Base-by-base conservation (phyloP, 2,329 filamentous ascomycete genomes). In the Arthrocladium fulminans region DNA sequence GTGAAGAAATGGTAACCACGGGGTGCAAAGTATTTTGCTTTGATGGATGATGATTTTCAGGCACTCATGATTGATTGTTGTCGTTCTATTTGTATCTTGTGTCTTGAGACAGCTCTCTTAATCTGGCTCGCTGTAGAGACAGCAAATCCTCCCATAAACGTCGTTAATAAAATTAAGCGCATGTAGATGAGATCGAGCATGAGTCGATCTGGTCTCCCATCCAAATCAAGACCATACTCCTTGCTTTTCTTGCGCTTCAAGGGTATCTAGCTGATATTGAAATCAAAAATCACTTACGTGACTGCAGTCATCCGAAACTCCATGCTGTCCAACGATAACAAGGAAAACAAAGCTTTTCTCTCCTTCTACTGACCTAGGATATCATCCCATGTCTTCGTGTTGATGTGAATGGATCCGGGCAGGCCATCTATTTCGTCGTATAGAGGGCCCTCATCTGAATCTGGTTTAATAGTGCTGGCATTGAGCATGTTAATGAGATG, bases 381-480 rank as follows among this genome's bases (percentile, higher is more conserved):
- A 29, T 48, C 47, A 48, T 58, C 56, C 56, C 56, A 58, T 2
- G 56, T 58, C 27, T 51, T 48, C 3, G 56, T 56, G 34, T 58
- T 58, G 49, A 58, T 56, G 40, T 58, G 56, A 17, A 58, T 49
- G n/a, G 54, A 10, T 48, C 48, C 41, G 45, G 46, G 10, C 35
- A 48, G 17, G 44, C 49, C 29, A 17, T 41, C 34, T 12, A 44
- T 32, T 48, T 25, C 15, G 4, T 39, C n/a, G 47, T 39, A 23
- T 20, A 23, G 38, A 23, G 40, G 30, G 19, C 20, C 24, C 24
- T 47, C 22, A 17, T 30, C 30, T n/a, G 38, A 39, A 7, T 19
- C n/a, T 25, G 45, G 25, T 5, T 40, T n/a, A 15, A 48, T 41
- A 32, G 35, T 30, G 23, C 23, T 50, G 19, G 48, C 35, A 25